These are phyloP conservation scores for Asterionellopsis glacialis DNA, from an alignment of 108 stramenopile genomes.

Conservation along the genomic window DNA sequence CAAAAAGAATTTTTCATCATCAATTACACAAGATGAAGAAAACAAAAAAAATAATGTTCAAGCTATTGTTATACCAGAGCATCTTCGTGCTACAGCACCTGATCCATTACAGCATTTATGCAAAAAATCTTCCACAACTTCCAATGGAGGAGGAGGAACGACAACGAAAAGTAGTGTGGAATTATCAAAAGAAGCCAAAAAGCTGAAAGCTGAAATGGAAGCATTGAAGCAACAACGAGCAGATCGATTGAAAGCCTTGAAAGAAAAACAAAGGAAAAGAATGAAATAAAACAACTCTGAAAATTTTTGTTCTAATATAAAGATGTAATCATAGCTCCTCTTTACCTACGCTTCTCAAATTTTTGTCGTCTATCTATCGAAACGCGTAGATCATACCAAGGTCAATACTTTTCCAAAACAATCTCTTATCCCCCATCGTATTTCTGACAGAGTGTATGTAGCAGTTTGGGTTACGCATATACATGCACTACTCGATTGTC, in stretches of 20 bases:
- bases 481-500: too few relatives aligned
- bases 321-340: too few relatives aligned
- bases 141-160: neutral
- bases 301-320: too few relatives aligned
- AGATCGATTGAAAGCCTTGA: conserved; percentile 21
- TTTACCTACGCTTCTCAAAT: too few relatives aligned
- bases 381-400: too few relatives aligned
- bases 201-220: conserved; percentile 39
- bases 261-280: conserved; percentile 3
- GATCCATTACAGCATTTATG: conserved; percentile 27
- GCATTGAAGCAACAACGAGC: conserved; percentile 33
- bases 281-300: too few relatives aligned
- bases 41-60: conserved; percentile 11
- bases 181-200: conserved; percentile 16
- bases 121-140: conserved; percentile 16
- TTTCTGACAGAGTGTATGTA: too few relatives aligned
- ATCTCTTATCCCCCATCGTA: too few relatives aligned
- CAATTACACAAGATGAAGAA: conserved; percentile 9
- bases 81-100: conserved; percentile 34
- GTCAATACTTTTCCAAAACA: too few relatives aligned
- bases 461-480: too few relatives aligned
- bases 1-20: too few relatives aligned
- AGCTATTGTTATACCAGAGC: conserved; percentile 48
- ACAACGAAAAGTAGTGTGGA: conserved; percentile 11
- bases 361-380: too few relatives aligned